Evolutionary conservation across 805 yeast genomes (phyloP), one percentile per base, ranked within the genome.

Genomic region (Nakazawaea sp.): DNA sequence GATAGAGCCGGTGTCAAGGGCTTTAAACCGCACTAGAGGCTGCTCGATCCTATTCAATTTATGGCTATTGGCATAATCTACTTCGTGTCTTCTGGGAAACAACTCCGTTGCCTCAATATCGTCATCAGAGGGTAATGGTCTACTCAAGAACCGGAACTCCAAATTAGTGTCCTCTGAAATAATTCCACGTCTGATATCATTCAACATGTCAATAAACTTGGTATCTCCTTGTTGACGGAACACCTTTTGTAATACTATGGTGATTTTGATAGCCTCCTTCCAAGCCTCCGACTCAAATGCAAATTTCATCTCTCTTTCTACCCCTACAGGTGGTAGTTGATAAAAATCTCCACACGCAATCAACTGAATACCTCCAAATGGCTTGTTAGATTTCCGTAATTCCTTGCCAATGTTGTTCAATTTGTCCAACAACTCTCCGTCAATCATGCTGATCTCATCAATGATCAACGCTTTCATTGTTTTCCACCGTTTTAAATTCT

Each of bases 371-470:
- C 92, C 92, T 18, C 95, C 95, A 64, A 84, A 84, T 1, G 94
- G 89, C 24, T 45, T 38, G 8, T 55, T 50, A 39, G 52, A 64
- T 32, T 58, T 59, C 26, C 80, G 58, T 7, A 83, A 40, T 17
- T 53, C 58, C 45, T 70, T 65, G 0, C 83, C 89, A 33, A 84
- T 69, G 18, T 55, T 59, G 46, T 82, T 75, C 36, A 84, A 55
- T 47, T 80, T 81, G 47, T 81, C 78, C 29, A 84, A 62, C 12
- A 83, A 59, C 4, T 61, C 66, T 4, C 83, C 89, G 50, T 82
- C 86, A 27, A 84, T 70, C 95, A 84, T 84, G 3, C 88, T 80
- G 10, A 84, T 68, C 49, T 84, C 95, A 61, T 84, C 95, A 33
- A 84, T 70, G 38, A 84, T 70, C 32, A 84, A 59, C 0, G 82